These are phyloP conservation scores for Neurospora sp. DNA, from an alignment of 495 filamentous ascomycete genomes.

Conservation along the genomic window DNA sequence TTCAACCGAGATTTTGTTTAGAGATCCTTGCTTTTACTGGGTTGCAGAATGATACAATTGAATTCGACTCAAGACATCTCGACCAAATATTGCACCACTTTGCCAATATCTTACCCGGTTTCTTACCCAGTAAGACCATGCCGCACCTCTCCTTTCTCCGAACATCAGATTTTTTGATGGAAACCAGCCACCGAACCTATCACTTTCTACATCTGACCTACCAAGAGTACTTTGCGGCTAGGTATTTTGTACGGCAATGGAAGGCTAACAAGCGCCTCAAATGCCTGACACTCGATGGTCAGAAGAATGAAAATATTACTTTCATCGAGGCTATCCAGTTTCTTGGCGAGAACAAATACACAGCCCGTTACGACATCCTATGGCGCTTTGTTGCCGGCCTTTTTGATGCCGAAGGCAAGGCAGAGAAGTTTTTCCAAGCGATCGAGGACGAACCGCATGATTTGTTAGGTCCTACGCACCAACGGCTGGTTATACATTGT, in stretches of 20 bases:
- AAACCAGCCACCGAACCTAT: slow-evolving; percentile 15
- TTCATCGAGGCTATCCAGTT: slow-evolving; percentile 10
- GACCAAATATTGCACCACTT: slow-evolving; percentile 11
- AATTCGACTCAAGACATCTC: slow-evolving; percentile 21
- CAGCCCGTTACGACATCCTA: slow-evolving; percentile 28
- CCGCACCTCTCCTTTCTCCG: slow-evolving; percentile 25
- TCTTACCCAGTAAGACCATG: slow-evolving; percentile 8
- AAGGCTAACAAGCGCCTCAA: slow-evolving; percentile 10
- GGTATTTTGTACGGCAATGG: slow-evolving; percentile 34
- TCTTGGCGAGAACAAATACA: slow-evolving; percentile 31
- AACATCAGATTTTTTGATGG: slow-evolving; percentile 14
- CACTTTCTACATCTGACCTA: slow-evolving; percentile 36
- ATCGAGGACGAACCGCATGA: slow-evolving; percentile 30
- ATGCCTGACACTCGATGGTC: slow-evolving; percentile 8
- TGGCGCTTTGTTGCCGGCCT: slow-evolving; percentile 38
- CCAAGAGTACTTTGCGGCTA: slow-evolving; percentile 34
- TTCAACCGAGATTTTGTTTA: slow-evolving; percentile 21
- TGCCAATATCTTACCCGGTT: neutral
- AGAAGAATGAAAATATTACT: neutral
- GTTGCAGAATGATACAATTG: slow-evolving; percentile 24
- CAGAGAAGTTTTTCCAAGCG: slow-evolving; percentile 22
- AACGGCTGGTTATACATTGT: slow-evolving; percentile 32
- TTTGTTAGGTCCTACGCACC: slow-evolving; percentile 28
- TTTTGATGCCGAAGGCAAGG: slow-evolving; percentile 11
- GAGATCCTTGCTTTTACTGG: slow-evolving; percentile 31